Evolutionary conservation across 306 rosid species (phyloP), one percentile per base, ranked within the genome.

Genomic region (Trifolium pratense): DNA sequence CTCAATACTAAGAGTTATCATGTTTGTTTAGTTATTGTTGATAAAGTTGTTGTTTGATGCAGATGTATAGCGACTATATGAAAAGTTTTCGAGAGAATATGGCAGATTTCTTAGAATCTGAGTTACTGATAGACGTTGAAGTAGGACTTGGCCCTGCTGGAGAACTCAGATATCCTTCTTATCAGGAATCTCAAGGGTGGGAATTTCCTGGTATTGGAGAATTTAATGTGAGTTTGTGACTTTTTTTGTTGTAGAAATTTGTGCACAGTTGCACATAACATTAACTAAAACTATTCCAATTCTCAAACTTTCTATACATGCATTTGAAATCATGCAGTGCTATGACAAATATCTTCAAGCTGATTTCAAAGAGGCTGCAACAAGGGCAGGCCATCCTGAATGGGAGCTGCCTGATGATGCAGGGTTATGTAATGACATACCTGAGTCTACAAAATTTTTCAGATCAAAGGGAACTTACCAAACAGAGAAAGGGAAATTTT

Each of bases 81-180:
- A 80, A 67, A 80, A 94, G 97, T 63, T 94, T 94, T 84, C 81
- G 95, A 75, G 89, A 89, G 74, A 88, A 79, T 74, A 91, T 88
- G 97, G 66, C 73, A 34, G 89, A 94, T 66, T 89, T 82, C 73
- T 70, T 94, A 74, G 85, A 89, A 73, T 77, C 84, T 62, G 95
- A 90, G 63, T 85, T 91, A 62, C 23, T 94, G 23, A 46, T 94
- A 80, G 97, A 94, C 77, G 74, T 91, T 82, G 97, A 94, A 87
- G 95, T 91, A 48, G 97, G 98, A 37, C 94, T 91, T 61, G 97
- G 98, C 29, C 96, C 98, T 2, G 91, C 96, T 0, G 98, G 97
- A 70, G 98, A 94, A 78, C 89, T 94, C 70, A 92, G 97, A 82
- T 89, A 89, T 79, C 95, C 97, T 23, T 88, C 96, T 70, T 94